Evolutionary conservation across 306 rosid genomes (phyloP), one percentile per base, ranked within the genome.

Genomic region (Herpetospermum pedunculosum): DNA sequence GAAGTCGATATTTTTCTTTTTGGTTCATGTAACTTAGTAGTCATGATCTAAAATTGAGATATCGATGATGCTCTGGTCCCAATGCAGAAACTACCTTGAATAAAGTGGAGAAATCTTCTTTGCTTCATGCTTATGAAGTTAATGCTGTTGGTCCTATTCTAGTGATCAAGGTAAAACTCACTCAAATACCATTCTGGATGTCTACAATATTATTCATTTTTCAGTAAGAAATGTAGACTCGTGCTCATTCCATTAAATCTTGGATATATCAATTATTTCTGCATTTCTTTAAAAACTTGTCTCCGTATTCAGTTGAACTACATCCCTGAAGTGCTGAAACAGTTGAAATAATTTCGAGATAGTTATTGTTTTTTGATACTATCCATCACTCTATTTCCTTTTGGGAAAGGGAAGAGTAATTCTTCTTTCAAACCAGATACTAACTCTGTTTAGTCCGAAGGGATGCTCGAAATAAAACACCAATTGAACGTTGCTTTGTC

Each of bases 131-230:
- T 8, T 93, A 89, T 34, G 98, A 91, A 84, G 84, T 91, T 77
- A 93, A 93, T 79, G 94, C 98, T 3, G 92, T 88, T 4, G 98
- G 98, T 80, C 98, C 98, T 54, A 79, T 89, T 76, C 79, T 93
- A 71, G 97, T 91, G 81, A 87, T 89, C 82, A 93, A 93, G 98
- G 98, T 93, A 84, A 77, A 41, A 54, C 60, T 38, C 71, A 16
- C 73, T 75, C 57, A 2, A 44, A 19, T 6, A 5, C 43, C 34
- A 5, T 70, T 47, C 40, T 29, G n/a, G 8, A 9, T 10, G 34
- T 54, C 32, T 54, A 26, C 32, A 65, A 65, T 40, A 40, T 65
- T 38, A 40, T 57, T 28, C 19, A 57, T 38, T 37, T 64, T 38
- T 40, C 49, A 38, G 71, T 64, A n/a, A 37, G 50, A 21, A 38